These are phyloP conservation scores for Scytalidium lignicola DNA, from an alignment of 2,329 filamentous ascomycete species.

Conservation along the genomic window DNA sequence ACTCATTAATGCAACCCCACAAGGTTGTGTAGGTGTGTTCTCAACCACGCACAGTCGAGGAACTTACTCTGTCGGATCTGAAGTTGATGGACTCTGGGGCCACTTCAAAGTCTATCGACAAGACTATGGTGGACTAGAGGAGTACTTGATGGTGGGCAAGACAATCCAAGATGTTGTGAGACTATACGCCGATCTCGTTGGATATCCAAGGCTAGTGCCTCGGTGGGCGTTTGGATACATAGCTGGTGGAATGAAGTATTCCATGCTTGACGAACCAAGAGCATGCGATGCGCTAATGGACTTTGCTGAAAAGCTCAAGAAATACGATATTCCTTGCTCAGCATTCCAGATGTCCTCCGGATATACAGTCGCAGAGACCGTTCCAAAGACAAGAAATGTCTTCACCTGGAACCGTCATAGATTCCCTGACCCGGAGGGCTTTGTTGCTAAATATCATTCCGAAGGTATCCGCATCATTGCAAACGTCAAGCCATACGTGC, in stretches of 20 bases:
- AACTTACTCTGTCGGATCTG: conserved; percentile 61
- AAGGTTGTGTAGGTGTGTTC: conserved; percentile 62
- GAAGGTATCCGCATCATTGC: conserved; percentile 63
- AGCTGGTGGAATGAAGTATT: conserved; percentile 61
- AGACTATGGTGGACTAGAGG: conserved; percentile 65
- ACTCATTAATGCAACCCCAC: conserved; percentile 60
- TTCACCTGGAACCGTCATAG: conserved; percentile 67
- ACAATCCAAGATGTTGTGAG: conserved; percentile 62
- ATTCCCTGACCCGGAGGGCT: conserved; percentile 63
- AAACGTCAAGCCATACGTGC: conserved; percentile 69
- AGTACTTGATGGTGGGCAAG: conserved; percentile 63
- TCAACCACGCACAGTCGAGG: conserved; percentile 62
- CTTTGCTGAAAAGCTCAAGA: conserved; percentile 23
- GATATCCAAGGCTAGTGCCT: conserved; percentile 62
- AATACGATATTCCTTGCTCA: conserved; percentile 48
- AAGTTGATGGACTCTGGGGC: conserved; percentile 73
- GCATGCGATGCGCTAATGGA: conserved; percentile 41
- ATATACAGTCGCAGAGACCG: conserved; percentile 62
- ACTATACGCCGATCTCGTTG: conserved; percentile 62
- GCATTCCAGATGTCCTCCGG: conserved; percentile 41
- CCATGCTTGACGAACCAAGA: conserved; percentile 49
- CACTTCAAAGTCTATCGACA: conserved; percentile 70
- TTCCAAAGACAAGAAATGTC: conserved; percentile 66
- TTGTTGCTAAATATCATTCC: conserved; percentile 55
- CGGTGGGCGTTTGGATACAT: conserved; percentile 71